Evolutionary conservation across 129 eudicot species (phyloP), one percentile per base, ranked within the genome.

Genomic region (Artemisia annua): DNA sequence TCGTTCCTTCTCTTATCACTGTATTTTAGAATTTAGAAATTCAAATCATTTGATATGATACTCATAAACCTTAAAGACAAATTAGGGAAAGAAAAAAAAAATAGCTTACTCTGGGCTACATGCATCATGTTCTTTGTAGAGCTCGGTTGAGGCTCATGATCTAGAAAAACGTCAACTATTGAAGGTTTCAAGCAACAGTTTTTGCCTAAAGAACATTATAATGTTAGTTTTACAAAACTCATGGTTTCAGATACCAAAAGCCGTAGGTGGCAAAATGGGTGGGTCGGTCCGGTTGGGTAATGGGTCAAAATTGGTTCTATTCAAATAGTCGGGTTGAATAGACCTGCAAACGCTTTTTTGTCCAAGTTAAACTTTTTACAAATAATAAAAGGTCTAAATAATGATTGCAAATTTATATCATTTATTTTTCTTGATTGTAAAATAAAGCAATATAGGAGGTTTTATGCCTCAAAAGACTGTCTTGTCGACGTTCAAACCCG

Each of bases 91-190:
- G 16, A 69, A 44, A 48, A n/a, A n/a, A n/a, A 12, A 32, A 12
- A 69, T 17, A 48, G 60, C 90, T 78, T 89, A 86, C 96, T 89
- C 68, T 89, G 96, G 58, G 96, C 86, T 64, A 89, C 61, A 81
- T 87, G 96, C 20, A 89, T 78, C 93, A 89, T 73, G 88, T 89
- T 89, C 67, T 89, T 89, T 20, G 89, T 85, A 26, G 96, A 85
- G 62, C 88, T 83, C 9, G 96, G 72, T 60, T 89, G 96, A 63
- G 92, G 96, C 79, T 87, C 96, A 61, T 89, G 85, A 15, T 83
- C 80, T 48, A 85, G 87, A 71, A 89, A 87, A 30, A 66, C 46
- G 49, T 43, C 66, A 12, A 87, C 87, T 51, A 73, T 81, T 4
- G 92, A 84, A 32, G 87, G 76, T 80, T 85, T 85, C 72, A 89